Evolutionary conservation across 495 filamentous ascomycete genomes (phyloP).

Genomic region (Trichoderma erinaceum): DNA sequence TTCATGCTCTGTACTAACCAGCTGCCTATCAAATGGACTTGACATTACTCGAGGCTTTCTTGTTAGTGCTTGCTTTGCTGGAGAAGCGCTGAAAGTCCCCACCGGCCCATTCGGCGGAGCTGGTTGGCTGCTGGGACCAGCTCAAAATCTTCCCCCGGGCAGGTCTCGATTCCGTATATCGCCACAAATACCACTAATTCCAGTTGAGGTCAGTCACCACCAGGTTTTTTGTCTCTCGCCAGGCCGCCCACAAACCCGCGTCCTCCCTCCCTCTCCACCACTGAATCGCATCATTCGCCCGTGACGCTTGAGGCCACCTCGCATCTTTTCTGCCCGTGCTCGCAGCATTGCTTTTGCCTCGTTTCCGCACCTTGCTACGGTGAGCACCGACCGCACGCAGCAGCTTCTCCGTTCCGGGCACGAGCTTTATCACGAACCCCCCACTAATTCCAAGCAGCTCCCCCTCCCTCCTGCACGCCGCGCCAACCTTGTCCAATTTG

Average conservation of each 20-base stretch:
- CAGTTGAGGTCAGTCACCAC: neutral
- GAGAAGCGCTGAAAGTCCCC: neutral
- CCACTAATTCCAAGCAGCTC: conserved; percentile 7
- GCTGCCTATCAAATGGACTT: too few species aligned
- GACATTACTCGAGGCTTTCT: neutral
- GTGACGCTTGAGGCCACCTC: conserved; percentile 6
- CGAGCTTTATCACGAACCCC: conserved; percentile 4
- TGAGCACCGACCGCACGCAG: neutral
- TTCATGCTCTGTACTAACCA: too few species aligned
- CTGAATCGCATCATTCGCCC: neutral
- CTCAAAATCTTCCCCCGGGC: neutral
- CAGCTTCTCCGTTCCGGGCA: neutral
- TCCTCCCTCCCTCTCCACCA: neutral
- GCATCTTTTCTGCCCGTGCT: neutral
- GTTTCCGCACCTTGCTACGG: neutral
- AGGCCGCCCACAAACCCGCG: conserved; percentile 3
- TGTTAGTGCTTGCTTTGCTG: neutral
- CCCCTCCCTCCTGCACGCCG: conserved; percentile 8
- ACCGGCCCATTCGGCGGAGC: neutral
- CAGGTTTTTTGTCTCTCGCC: neutral
- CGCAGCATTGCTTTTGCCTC: neutral
- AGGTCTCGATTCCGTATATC: neutral
- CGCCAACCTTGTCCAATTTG: conserved; percentile 6
- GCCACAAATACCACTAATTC: conserved; percentile 6
- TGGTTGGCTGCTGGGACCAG: neutral